Evolutionary conservation across 2,329 filamentous ascomycete genomes (phyloP).

Genomic region (Ascochyta rabiei): DNA sequence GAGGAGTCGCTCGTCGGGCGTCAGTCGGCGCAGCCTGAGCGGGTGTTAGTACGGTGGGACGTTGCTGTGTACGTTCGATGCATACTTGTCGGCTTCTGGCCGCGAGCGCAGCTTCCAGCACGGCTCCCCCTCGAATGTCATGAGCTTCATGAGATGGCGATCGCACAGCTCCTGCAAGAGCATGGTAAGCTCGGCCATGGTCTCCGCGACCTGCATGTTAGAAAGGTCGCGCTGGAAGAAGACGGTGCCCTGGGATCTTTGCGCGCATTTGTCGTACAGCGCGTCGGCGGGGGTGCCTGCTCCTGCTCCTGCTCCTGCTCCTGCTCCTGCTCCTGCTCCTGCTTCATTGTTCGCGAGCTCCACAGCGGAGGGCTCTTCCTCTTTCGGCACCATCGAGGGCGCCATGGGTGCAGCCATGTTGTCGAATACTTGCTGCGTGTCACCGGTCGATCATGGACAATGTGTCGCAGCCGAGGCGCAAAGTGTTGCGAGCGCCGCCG

Average conservation of each 20-base stretch:
- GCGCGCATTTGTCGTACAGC: slow-evolving; percentile 48
- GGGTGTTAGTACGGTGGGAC: slow-evolving; percentile 14
- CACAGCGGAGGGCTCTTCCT: slow-evolving; percentile 21
- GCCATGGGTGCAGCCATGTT: slow-evolving; percentile 33
- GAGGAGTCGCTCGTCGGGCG: slow-evolving; percentile 77
- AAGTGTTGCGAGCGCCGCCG: neutral
- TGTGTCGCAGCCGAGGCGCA: slow-evolving; percentile 7
- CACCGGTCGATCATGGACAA: slow-evolving; percentile 34
- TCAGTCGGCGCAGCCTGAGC: slow-evolving; percentile 53
- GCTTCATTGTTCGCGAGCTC: slow-evolving; percentile 16
- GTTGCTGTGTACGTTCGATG: neutral
- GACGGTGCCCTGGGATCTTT: slow-evolving; percentile 41
- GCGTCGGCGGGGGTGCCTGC: slow-evolving; percentile 33
- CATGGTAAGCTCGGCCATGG: slow-evolving; percentile 39
- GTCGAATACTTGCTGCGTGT: slow-evolving; percentile 1
- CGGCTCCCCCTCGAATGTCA: slow-evolving; percentile 43
- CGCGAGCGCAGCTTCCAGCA: slow-evolving; percentile 47
- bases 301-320: slow-evolving; percentile 5
- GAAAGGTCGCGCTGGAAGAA: slow-evolving; percentile 50
- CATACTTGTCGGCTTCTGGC: slow-evolving; percentile 47
- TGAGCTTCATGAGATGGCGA: slow-evolving; percentile 46
- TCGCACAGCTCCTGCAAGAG: slow-evolving; percentile 44
- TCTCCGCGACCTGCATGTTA: slow-evolving; percentile 45
- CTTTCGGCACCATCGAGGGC: slow-evolving; percentile 26
- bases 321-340: neutral